phyloP scores from a whole-genome alignment of 352 stramenopile species.

The Globisporangium barbulae region DNA sequence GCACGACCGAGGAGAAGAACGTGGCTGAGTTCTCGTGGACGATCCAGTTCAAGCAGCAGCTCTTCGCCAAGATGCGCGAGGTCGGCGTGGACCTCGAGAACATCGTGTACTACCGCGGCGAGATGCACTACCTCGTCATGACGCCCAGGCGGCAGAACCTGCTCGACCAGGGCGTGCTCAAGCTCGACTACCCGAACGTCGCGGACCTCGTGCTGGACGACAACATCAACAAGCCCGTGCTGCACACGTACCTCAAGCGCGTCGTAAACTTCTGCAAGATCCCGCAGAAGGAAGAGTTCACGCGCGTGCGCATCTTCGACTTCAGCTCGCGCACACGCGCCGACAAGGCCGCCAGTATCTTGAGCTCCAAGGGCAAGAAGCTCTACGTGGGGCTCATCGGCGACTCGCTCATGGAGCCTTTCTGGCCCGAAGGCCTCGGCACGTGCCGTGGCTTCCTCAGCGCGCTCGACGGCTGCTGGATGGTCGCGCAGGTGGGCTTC shows the following conservation, averaged over 20 bases:
- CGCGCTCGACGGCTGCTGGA: slow-evolving; percentile 73
- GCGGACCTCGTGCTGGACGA: slow-evolving; percentile 59
- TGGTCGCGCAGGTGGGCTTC: slow-evolving; percentile 69
- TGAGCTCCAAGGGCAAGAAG: slow-evolving; percentile 66
- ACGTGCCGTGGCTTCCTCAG: slow-evolving; percentile 81
- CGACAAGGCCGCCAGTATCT: slow-evolving; percentile 67
- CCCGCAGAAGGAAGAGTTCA: slow-evolving; percentile 60
- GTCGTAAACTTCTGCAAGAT: slow-evolving; percentile 75
- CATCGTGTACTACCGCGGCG: slow-evolving; percentile 83
- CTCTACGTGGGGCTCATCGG: slow-evolving; percentile 77
- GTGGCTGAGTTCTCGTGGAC: slow-evolving; percentile 84
- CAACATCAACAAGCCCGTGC: slow-evolving; percentile 56
- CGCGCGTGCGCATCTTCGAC: slow-evolving; percentile 76
- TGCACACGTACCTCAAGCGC: slow-evolving; percentile 65
- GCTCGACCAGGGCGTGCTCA: slow-evolving; percentile 68
- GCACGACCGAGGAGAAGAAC: slow-evolving; percentile 71
- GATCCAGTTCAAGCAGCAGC: slow-evolving; percentile 83
- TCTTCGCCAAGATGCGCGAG: slow-evolving; percentile 76
- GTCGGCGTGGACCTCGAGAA: slow-evolving; percentile 79
- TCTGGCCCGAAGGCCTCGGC: slow-evolving; percentile 83
- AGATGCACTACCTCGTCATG: slow-evolving; percentile 88
- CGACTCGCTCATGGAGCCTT: slow-evolving; percentile 80
- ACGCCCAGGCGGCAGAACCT: slow-evolving; percentile 76
- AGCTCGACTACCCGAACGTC: slow-evolving; percentile 61
- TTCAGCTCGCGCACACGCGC: slow-evolving; percentile 78